Percentiles rank a stretch among this genome's conserved stretches.
Conservation (phyloP, 148 eudicot genomes). For the Vaccinium macrocarpon region DNA sequence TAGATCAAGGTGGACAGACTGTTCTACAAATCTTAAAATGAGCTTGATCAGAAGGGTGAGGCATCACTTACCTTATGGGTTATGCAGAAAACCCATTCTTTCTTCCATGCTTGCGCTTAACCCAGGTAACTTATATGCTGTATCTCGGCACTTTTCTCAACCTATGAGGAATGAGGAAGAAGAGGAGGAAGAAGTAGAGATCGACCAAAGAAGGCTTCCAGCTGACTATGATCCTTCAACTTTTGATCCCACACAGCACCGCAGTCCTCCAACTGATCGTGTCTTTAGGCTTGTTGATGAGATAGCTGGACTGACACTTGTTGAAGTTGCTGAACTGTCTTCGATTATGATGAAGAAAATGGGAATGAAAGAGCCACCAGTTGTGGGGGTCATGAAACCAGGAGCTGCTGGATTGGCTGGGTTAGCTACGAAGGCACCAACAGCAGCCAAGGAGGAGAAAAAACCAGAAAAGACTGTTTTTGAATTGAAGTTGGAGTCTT, state of each 20-base stretch:
- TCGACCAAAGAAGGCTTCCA: constrained; percentile 85
- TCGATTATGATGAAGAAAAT: constrained; percentile 68
- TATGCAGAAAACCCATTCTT: constrained; percentile 30
- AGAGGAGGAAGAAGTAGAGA: constrained; percentile 64
- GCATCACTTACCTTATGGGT: constrained; percentile 46
- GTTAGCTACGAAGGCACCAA: constrained; percentile 35
- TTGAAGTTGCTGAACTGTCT: constrained; percentile 59
- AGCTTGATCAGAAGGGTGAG: constrained; percentile 52
- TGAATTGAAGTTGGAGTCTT: constrained; percentile 85
- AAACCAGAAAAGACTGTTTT: constrained; percentile 72
- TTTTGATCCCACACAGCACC: constrained; percentile 76
- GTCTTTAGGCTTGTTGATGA: constrained; percentile 89
- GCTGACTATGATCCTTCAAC: constrained; percentile 84
- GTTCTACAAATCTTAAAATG: constrained; percentile 31
- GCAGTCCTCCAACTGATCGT: constrained; percentile 75
- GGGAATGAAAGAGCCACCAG: constrained; percentile 71
- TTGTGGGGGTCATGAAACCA: constrained; percentile 73
- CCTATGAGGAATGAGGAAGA: constrained; percentile 55
- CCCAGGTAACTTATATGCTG: constrained; percentile 21
- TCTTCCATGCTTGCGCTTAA: constrained; percentile 20
- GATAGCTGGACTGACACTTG: constrained; percentile 60
- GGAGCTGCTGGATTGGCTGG: constrained; percentile 68
- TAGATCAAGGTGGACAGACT: neutral
- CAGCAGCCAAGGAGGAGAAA: constrained; percentile 60
- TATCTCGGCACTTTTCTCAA: constrained; percentile 48